These are phyloP conservation scores for Karstenula rhodostoma DNA, from an alignment of 2,329 filamentous ascomycete species.

Conservation along the genomic window DNA sequence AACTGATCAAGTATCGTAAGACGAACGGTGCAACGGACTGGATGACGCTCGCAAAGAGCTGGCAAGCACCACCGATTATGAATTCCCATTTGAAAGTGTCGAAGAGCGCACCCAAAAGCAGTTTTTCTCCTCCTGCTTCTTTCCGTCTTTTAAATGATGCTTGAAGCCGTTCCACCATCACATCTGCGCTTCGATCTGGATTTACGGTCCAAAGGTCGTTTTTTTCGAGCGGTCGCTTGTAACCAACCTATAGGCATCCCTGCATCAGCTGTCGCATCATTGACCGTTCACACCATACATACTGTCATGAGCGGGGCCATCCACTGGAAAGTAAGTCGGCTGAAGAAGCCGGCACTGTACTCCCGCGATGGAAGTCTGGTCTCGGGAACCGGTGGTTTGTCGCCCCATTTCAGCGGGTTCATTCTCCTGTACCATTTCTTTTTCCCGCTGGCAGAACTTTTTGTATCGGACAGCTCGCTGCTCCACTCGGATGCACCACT, in stretches of 20 bases:
- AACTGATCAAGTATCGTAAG: slow-evolving; percentile 85
- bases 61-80: slow-evolving; percentile 80
- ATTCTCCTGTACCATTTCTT: slow-evolving; percentile 69
- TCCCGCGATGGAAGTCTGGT: slow-evolving; percentile 69
- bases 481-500: slow-evolving; percentile 40
- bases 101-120: slow-evolving; percentile 81
- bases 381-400: slow-evolving; percentile 63
- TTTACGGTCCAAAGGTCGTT: slow-evolving; percentile 93
- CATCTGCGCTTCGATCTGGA: slow-evolving; percentile 75
- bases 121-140: slow-evolving; percentile 72
- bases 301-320: slow-evolving; percentile 81
- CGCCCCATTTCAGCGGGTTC: slow-evolving; percentile 59
- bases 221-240: slow-evolving; percentile 80
- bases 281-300: slow-evolving; percentile 17
- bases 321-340: slow-evolving; percentile 84
- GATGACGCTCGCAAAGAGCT: slow-evolving; percentile 72
- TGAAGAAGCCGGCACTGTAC: slow-evolving; percentile 76
- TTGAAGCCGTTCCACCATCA: slow-evolving; percentile 72
- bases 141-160: slow-evolving; percentile 74
- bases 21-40: slow-evolving; percentile 87
- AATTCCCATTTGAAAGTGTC: slow-evolving; percentile 89
- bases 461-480: slow-evolving; percentile 39
- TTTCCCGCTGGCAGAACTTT: slow-evolving; percentile 33
- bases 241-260: slow-evolving; percentile 70
- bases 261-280: slow-evolving; percentile 13